These are phyloP conservation scores for Podospora pseudoanserina DNA, from an alignment of 495 filamentous ascomycete species.

Conservation along the genomic window DNA sequence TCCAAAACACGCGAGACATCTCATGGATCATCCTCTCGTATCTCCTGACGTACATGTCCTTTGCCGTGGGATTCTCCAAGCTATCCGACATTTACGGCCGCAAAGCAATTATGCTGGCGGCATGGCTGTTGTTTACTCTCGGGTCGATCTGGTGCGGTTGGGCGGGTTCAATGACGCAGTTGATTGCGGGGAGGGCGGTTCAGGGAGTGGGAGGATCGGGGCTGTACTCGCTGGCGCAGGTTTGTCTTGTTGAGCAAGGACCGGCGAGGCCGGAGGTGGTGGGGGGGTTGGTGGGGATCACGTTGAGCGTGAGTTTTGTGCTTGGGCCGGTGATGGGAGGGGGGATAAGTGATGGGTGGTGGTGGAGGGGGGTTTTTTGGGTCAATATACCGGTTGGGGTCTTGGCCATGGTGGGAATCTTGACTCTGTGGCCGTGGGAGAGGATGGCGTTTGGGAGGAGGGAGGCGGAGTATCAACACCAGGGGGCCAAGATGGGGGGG, in stretches of 20 bases:
- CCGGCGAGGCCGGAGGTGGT: constrained; percentile 46
- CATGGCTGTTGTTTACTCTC: constrained; percentile 51
- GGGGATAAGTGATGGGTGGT: constrained; percentile 55
- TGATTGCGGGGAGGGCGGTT: constrained; percentile 59
- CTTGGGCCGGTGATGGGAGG: constrained; percentile 69
- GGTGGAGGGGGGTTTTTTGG: constrained; percentile 71
- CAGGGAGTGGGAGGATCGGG: constrained; percentile 62
- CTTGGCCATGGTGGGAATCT: constrained; percentile 52
- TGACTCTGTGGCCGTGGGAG: constrained; percentile 48
- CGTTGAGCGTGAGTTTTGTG: constrained; percentile 44
- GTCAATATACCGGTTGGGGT: constrained; percentile 66
- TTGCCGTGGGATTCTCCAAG: constrained; percentile 57
- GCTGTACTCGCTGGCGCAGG: constrained; percentile 53
- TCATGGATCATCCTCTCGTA: constrained; percentile 61
- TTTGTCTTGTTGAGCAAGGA: constrained; percentile 54
- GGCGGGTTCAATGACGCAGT: constrained; percentile 48
- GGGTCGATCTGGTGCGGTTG: constrained; percentile 57
- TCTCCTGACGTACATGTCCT: constrained; percentile 58
- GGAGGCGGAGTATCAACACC: constrained; percentile 9
- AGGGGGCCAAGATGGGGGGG: constrained; percentile 20
- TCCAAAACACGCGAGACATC: constrained; percentile 50
- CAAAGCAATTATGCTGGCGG: constrained; percentile 44
- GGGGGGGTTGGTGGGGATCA: constrained; percentile 43
- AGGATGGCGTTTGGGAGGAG: not conserved
- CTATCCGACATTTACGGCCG: constrained; percentile 59